Evolutionary conservation across 164 flowering plant species (phyloP).

Genomic region (Santalum album): DNA sequence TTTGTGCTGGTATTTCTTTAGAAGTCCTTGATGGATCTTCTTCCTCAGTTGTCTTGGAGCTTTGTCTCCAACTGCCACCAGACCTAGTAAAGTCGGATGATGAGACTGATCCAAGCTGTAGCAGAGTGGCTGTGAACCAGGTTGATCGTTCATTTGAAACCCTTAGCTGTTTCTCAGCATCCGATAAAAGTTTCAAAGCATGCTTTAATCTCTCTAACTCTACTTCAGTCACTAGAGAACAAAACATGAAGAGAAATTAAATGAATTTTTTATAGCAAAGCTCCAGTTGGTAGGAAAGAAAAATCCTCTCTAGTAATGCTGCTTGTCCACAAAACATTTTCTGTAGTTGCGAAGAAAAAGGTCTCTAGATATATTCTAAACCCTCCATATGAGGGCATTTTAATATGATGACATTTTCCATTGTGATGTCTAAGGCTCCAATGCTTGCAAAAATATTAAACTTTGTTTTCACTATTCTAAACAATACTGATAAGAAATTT

Average conservation of each 20-base stretch:
- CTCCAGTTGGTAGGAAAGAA: too few species aligned
- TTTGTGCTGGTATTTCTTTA: slow-evolving; percentile 30
- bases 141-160: slow-evolving; percentile 80
- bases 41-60: slow-evolving; percentile 49
- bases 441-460: too few species aligned
- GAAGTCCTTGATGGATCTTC: slow-evolving; percentile 53
- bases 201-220: slow-evolving; percentile 75
- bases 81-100: slow-evolving; percentile 53
- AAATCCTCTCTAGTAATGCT: too few species aligned
- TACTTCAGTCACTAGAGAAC: slow-evolving; percentile 59
- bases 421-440: too few species aligned
- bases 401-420: too few species aligned
- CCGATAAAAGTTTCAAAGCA: slow-evolving; percentile 84
- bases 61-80: slow-evolving; percentile 62
- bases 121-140: slow-evolving; percentile 91
- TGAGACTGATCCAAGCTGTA: slow-evolving; percentile 79
- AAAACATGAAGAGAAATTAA: not conserved
- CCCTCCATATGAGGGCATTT: too few species aligned
- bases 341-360: too few species aligned
- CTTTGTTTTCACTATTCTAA: too few species aligned
- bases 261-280: too few species aligned
- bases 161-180: slow-evolving; percentile 95
- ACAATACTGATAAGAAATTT: too few species aligned
- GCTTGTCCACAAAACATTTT: too few species aligned
- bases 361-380: too few species aligned